phyloP scores from a whole-genome alignment of 768 basidiomycete species.

The Russula dissimulans region DNA sequence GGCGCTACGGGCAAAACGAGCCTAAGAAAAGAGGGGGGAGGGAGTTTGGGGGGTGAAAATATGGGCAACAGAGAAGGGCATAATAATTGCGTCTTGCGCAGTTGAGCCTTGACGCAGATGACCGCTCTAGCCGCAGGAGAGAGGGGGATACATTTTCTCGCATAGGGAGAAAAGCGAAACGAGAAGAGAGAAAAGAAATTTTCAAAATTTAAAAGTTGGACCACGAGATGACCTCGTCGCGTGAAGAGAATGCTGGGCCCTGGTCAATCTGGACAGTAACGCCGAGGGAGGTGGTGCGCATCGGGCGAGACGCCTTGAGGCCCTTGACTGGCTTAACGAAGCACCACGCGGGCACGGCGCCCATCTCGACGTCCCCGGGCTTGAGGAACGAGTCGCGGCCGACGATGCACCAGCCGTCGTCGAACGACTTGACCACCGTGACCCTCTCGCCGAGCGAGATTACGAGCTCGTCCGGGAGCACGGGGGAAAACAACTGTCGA shows the following conservation, averaged over 20 bases:
- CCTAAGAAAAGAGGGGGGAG: not conserved
- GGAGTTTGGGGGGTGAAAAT: not conserved
- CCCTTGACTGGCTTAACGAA: constrained; percentile 58
- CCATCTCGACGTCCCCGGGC: constrained; percentile 47
- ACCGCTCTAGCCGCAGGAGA: not conserved
- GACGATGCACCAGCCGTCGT: constrained; percentile 77
- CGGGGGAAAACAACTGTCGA: constrained; percentile 55
- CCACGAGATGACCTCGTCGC: constrained; percentile 58
- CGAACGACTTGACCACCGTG: constrained; percentile 52
- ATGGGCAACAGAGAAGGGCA: not conserved
- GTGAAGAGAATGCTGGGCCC: constrained; percentile 27
- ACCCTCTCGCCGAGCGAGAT: constrained; percentile 50
- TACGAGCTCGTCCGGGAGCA: constrained; percentile 67
- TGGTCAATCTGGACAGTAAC: constrained; percentile 47
- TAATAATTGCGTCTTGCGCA: not conserved
- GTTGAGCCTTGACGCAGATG: not conserved
- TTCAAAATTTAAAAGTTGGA: constrained; percentile 42
- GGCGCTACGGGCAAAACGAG: not conserved
- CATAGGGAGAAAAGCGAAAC: no score
- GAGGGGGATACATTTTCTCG: no score
- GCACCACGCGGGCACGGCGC: constrained; percentile 69
- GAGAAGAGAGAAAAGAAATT: no score
- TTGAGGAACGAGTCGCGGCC: constrained; percentile 38
- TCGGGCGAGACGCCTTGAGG: constrained; percentile 50
- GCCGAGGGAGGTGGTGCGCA: constrained; percentile 55